Percentiles rank a stretch among this genome's conserved stretches.
Conservation (phyloP, 2,329 filamentous ascomycete genomes). For the Colletotrichum navitas region DNA sequence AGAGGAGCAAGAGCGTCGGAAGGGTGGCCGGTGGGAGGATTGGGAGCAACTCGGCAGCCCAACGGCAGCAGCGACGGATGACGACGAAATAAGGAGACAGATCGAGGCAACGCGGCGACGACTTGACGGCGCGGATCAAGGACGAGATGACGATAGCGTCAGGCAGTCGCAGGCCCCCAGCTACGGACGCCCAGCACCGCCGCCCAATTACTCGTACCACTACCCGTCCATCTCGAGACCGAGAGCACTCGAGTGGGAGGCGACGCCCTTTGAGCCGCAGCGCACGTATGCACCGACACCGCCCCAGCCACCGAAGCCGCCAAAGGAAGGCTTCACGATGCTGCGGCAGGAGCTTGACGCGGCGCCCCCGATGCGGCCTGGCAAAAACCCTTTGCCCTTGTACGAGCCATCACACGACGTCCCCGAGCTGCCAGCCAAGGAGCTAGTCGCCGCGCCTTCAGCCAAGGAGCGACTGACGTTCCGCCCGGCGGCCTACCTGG, state of each 20-base stretch:
- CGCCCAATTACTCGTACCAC: constrained; percentile 54
- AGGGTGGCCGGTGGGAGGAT: constrained; percentile 59
- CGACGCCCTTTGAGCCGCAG: constrained; percentile 42
- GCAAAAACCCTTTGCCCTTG: constrained; percentile 32
- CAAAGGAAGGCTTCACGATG: constrained; percentile 45
- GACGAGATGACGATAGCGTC: constrained; percentile 41
- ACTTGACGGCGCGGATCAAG: constrained; percentile 55
- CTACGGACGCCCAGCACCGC: constrained; percentile 45
- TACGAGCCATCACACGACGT: constrained; percentile 43
- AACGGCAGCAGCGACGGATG: constrained; percentile 51
- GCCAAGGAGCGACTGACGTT: constrained; percentile 79
- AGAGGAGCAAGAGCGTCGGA: constrained; percentile 68
- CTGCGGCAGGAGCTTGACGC: constrained; percentile 34
- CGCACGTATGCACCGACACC: constrained; percentile 38
- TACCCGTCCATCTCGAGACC: constrained; percentile 71
- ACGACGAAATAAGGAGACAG: constrained; percentile 61
- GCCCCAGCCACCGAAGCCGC: constrained; percentile 52
- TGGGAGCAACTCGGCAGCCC: constrained; percentile 48
- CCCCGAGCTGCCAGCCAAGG: constrained; percentile 54
- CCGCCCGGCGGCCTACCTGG: constrained; percentile 86
- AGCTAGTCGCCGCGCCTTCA: constrained; percentile 45
- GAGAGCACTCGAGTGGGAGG: constrained; percentile 60
- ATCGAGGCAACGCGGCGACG: constrained; percentile 66
- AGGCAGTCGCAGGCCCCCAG: constrained; percentile 41
- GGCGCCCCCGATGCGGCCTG: constrained; percentile 30